Percentiles rank a stretch among this genome's conserved stretches.
Conservation (phyloP, 129 eudicot species). For the Gnaphalium uliginosum region DNA sequence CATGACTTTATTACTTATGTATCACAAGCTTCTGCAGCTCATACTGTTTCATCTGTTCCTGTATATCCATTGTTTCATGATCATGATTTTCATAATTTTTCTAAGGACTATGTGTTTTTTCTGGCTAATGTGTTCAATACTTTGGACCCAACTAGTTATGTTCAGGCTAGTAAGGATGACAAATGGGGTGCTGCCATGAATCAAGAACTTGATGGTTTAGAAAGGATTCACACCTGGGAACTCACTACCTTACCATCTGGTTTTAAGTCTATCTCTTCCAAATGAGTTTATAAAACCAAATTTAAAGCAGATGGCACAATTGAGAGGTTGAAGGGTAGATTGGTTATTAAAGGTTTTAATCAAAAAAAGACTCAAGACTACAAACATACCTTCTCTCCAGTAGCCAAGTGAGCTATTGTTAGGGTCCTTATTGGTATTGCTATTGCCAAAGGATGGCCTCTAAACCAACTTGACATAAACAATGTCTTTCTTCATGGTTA, state of each 20-base stretch:
- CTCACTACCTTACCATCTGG: background rate
- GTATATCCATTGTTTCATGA: background rate
- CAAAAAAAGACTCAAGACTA: background rate
- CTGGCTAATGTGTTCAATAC: background rate
- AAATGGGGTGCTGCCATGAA: background rate
- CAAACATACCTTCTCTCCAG: background rate
- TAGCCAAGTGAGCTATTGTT: background rate
- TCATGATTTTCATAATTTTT: no score
- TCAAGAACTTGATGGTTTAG: background rate
- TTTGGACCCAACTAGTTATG: background rate
- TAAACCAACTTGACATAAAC: background rate
- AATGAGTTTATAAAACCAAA: background rate
- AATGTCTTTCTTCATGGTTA: background rate
- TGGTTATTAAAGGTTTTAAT: background rate
- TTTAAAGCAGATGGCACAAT: background rate
- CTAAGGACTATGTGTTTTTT: background rate
- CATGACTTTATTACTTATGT: no score
- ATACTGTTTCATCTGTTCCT: background rate
- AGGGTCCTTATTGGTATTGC: background rate
- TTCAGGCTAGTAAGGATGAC: background rate
- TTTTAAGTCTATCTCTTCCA: background rate
- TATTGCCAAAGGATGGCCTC: background rate
- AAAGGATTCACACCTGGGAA: background rate
- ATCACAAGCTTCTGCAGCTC: no score
- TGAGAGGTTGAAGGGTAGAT: background rate